phyloP scores from a whole-genome alignment of 176 grass and related monocot genomes.

The Aegilops sharonensis region DNA sequence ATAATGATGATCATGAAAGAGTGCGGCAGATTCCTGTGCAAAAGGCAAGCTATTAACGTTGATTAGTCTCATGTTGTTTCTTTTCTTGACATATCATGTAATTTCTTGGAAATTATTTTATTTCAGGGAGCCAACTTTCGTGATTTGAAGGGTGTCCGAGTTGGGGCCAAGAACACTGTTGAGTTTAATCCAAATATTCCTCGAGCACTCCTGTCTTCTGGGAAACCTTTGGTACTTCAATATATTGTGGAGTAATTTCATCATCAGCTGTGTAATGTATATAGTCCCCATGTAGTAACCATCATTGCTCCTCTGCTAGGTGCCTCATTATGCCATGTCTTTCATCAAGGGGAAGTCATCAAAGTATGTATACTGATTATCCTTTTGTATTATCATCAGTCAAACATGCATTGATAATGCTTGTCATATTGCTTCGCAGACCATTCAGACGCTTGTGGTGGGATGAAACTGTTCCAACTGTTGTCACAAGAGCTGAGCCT shows the following conservation, averaged over 20 bases:
- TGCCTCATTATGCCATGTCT: conserved; percentile 64
- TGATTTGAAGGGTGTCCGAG: conserved; percentile 51
- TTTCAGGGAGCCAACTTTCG: conserved; percentile 64
- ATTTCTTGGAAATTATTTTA: background rate
- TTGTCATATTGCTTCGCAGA: conserved; percentile 15
- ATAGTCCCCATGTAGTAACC: background rate
- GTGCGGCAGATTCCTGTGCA: conserved; percentile 42
- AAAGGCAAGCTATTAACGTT: conserved; percentile 39
- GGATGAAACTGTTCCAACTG: conserved; percentile 68
- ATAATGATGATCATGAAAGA: conserved; percentile 44
- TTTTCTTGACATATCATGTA: background rate
- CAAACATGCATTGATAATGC: background rate
- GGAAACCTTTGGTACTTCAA: conserved; percentile 54
- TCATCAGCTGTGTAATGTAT: background rate
- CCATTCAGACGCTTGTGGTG: conserved; percentile 69
- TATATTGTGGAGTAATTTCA: background rate
- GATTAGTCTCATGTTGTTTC: background rate
- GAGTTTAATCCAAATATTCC: conserved; percentile 34
- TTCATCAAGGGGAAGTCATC: conserved; percentile 50
- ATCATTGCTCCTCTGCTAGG: conserved; percentile 31
- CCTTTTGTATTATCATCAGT: background rate
- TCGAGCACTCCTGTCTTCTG: conserved; percentile 36
- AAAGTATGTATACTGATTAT: conserved; percentile 40
- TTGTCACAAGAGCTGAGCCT: conserved; percentile 67
- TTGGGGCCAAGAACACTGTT: conserved; percentile 49